Evolutionary conservation across 768 basidiomycete genomes (phyloP).

Genomic region (Lactifluus hygrophoroides): DNA sequence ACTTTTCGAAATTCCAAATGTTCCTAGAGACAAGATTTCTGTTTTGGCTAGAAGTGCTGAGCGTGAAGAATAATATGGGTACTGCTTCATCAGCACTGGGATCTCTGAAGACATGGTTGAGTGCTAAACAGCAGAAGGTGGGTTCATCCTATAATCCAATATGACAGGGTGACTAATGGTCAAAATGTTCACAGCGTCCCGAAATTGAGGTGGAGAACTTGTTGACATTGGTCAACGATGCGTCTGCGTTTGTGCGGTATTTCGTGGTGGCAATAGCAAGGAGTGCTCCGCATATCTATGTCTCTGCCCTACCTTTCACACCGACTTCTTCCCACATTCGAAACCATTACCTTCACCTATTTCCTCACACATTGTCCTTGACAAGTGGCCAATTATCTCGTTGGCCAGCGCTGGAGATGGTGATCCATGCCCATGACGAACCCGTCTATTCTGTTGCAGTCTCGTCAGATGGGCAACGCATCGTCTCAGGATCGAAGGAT

Average conservation of each 20-base stretch:
- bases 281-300: neutral
- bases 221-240: neutral
- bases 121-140: neutral
- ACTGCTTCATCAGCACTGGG: neutral
- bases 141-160: neutral
- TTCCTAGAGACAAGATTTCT: neutral
- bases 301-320: no score
- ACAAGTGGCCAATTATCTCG: neutral
- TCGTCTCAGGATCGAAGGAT: neutral
- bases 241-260: neutral
- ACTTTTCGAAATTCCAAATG: neutral
- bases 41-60: neutral
- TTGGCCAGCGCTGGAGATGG: neutral
- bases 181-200: neutral
- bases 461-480: neutral
- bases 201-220: neutral
- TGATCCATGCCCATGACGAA: neutral
- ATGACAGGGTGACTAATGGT: neutral
- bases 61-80: neutral
- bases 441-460: neutral
- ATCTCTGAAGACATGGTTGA: neutral
- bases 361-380: neutral
- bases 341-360: neutral
- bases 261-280: neutral
- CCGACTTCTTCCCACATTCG: no score